These are phyloP conservation scores for Beverwykella pulmonaria DNA, from an alignment of 495 filamentous ascomycete genomes.

Conservation along the genomic window DNA sequence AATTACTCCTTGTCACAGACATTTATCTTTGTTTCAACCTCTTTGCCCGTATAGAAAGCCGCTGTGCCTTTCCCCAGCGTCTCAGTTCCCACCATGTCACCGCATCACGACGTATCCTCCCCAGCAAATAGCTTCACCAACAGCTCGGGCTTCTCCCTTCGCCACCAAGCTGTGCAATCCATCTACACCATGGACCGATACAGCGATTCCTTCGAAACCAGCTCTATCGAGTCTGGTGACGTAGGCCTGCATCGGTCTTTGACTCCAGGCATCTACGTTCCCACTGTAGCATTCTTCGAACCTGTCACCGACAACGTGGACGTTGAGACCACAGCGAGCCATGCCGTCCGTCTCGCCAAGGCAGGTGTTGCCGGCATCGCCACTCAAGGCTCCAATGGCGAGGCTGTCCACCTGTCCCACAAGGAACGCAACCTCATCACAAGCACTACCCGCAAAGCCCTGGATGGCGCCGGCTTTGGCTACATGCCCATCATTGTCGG, in stretches of 20 bases:
- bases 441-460: conserved; percentile 70
- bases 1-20: conserved; percentile 29
- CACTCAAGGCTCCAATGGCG: conserved; percentile 89
- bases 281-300: conserved; percentile 48
- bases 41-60: conserved; percentile 23
- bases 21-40: background rate
- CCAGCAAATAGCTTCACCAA: conserved; percentile 31
- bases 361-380: conserved; percentile 79
- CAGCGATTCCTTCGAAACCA: conserved; percentile 39
- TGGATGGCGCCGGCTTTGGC: conserved; percentile 68
- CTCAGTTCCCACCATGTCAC: conserved; percentile 29
- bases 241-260: conserved; percentile 38
- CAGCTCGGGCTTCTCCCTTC: conserved; percentile 24
- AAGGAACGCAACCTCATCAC: conserved; percentile 58
- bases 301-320: conserved; percentile 58
- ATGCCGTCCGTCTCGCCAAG: conserved; percentile 80
- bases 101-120: conserved; percentile 36
- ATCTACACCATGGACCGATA: conserved; percentile 35
- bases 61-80: background rate
- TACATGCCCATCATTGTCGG: conserved; percentile 81
- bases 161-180: conserved; percentile 35
- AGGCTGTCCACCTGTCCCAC: conserved; percentile 47
- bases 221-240: conserved; percentile 40
- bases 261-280: conserved; percentile 46
- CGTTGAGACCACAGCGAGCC: conserved; percentile 66